Base-by-base conservation (phyloP, 2,329 filamentous ascomycete genomes). In the Alternaria conjuncta region DNA sequence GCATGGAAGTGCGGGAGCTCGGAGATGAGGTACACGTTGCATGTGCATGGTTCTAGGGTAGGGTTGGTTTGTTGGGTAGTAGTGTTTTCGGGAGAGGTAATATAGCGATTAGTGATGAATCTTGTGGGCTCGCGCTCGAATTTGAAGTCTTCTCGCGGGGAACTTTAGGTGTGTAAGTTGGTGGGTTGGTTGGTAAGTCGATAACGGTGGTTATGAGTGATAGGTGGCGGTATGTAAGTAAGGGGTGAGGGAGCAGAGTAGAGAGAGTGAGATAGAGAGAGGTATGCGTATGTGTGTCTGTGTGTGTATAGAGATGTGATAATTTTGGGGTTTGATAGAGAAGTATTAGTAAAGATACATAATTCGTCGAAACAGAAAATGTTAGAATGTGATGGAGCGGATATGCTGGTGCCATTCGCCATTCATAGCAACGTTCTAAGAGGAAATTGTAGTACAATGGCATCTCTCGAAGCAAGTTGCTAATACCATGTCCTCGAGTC, bases 1-100 rank as follows among this genome's bases (percentile, higher is more conserved):
- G 49, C 49, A 51, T 28, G 49, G 49, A 23, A 51, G 18, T 18
- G 20, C 49, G 49, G 49, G 13, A 51, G n/a, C 25, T 13, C 49
- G 49, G 49, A 51, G 28, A 51, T 51, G 49, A 51, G 49, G 45
- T 36, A 4, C 1, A n/a, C 30, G 30, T 9, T 2, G 30, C 2
- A 32, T 32, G 2, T 32, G 13, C 6, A 32, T 32, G 30, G n/a
- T 46, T 13, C 45, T 15, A 10, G 45, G 45, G 25, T 26, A 8
- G 25, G 15, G 45, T 9, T 26, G 15, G 23, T 12, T 23, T 4
- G 21, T 23, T 21, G 23, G 45, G 23, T 51, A 30, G n/a, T n/a
- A n/a, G n/a, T n/a, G n/a, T n/a, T n/a, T n/a, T n/a, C n/a, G n/a
- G n/a, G n/a, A n/a, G n/a, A n/a, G n/a, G n/a, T n/a, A n/a, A n/a